Conservation (phyloP, 805 yeast genomes). For the Candida dendrica region DNA sequence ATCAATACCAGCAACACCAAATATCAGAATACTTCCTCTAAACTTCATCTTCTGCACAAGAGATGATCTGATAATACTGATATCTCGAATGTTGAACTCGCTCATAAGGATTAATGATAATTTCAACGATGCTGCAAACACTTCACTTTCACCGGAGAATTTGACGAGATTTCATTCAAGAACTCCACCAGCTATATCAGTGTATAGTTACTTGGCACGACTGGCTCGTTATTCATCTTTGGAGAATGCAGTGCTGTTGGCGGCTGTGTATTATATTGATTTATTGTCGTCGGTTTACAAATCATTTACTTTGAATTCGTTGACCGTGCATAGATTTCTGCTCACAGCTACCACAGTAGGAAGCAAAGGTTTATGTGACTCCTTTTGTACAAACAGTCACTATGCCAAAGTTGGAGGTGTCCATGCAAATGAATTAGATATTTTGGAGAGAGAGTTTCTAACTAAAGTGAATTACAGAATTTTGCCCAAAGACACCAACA, state of each 20-base stretch:
- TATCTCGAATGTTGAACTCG: conserved; percentile 74
- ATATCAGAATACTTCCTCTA: conserved; percentile 10
- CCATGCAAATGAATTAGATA: conserved; percentile 71
- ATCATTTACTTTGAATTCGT: conserved; percentile 75
- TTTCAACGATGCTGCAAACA: conserved; percentile 19
- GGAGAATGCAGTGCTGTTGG: conserved; percentile 73
- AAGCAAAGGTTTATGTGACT: conserved; percentile 86
- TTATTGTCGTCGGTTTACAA: conserved; percentile 71
- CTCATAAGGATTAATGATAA: conserved; percentile 71
- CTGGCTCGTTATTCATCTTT: conserved; percentile 77
- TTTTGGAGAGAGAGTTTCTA: conserved; percentile 83
- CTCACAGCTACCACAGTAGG: conserved; percentile 88
- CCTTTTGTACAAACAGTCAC: conserved; percentile 87
- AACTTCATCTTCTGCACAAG: conserved; percentile 58
- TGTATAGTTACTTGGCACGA: conserved; percentile 68
- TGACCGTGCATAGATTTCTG: conserved; percentile 89
- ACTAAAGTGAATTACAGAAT: conserved; percentile 73
- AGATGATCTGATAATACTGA: conserved; percentile 61
- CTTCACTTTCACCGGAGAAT: conserved; percentile 26
- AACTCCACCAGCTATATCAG: conserved; percentile 83
- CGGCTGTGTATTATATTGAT: conserved; percentile 88
- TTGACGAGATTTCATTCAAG: conserved; percentile 91
- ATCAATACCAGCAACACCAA: not conserved
- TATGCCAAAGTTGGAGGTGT: conserved; percentile 97
- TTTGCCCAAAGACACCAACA: conserved; percentile 44